phyloP scores from a whole-genome alignment of 2,329 filamentous ascomycete genomes.

The Cladosporium sp. region DNA sequence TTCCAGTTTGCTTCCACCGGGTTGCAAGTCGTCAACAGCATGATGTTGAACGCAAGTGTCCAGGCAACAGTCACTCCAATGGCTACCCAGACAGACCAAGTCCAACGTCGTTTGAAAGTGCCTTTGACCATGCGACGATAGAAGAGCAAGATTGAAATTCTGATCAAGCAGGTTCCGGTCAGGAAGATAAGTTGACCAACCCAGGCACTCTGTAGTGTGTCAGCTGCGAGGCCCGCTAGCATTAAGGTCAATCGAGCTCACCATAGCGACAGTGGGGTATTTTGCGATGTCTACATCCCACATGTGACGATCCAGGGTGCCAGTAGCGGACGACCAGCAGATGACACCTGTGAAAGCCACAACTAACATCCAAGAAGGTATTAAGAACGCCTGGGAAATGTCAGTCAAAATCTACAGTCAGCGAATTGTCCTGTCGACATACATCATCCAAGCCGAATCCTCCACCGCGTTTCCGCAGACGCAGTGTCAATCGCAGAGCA shows the following conservation, averaged over 20 bases:
- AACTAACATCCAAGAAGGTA: slow-evolving; percentile 4
- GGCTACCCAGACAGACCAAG: slow-evolving; percentile 33
- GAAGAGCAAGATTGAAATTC: slow-evolving; percentile 38
- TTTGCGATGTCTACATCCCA: not conserved
- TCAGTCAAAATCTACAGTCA: not conserved
- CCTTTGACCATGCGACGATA: slow-evolving; percentile 39
- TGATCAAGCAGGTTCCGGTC: slow-evolving; percentile 30
- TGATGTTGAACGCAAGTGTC: slow-evolving; percentile 33
- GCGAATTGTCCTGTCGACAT: not conserved
- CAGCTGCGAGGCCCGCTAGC: not conserved
- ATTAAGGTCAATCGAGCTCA: not conserved
- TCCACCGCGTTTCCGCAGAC: slow-evolving; percentile 22
- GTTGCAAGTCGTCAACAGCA: slow-evolving; percentile 17
- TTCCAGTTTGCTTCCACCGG: slow-evolving; percentile 20
- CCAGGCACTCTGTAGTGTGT: slow-evolving; percentile 24
- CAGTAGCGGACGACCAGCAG: not conserved
- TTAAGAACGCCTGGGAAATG: not conserved
- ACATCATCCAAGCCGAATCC: slow-evolving; percentile 12
- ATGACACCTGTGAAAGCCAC: slow-evolving; percentile 5
- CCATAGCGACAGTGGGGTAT: slow-evolving; percentile 6
- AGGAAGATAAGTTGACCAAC: slow-evolving; percentile 33
- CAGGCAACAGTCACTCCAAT: slow-evolving; percentile 39
- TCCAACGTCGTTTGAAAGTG: slow-evolving; percentile 33
- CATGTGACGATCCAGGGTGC: slow-evolving; percentile 9
- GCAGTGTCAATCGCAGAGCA: slow-evolving; percentile 19